phyloP scores from a whole-genome alignment of 2,329 filamentous ascomycete species.

The Penicillium hordei region DNA sequence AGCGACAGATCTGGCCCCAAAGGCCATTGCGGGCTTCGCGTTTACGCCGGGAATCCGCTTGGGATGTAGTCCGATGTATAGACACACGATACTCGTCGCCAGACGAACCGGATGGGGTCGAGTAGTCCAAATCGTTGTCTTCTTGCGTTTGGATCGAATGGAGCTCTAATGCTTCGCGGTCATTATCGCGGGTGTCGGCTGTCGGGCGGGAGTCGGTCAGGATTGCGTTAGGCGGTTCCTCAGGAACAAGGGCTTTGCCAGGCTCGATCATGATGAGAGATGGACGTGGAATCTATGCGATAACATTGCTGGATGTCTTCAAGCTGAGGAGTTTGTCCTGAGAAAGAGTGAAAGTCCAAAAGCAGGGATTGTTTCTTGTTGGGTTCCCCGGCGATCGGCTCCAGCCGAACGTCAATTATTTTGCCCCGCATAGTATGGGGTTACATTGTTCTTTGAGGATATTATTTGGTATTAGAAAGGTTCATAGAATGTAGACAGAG shows the following conservation, averaged over 20 bases:
- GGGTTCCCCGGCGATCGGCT: conserved; percentile 16
- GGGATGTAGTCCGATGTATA: conserved; percentile 26
- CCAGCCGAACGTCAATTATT: conserved; percentile 9
- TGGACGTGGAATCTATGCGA: too few relatives aligned
- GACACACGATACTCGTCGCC: conserved; percentile 33
- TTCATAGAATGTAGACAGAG: neutral
- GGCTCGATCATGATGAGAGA: conserved; percentile 10
- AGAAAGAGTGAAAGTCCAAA: neutral
- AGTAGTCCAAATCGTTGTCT: conserved; percentile 25
- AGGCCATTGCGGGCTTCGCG: conserved; percentile 47
- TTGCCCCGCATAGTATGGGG: conserved; percentile 2
- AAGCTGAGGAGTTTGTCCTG: neutral
- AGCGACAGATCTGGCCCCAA: conserved; percentile 69
- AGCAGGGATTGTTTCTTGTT: conserved; percentile 2
- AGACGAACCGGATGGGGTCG: conserved; percentile 34
- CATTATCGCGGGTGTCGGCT: conserved; percentile 3
- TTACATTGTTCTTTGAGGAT: neutral
- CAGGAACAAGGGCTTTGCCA: neutral
- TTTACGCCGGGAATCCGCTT: conserved; percentile 13
- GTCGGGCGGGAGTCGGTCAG: conserved; percentile 13
- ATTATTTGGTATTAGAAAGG: neutral
- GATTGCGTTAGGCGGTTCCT: conserved; percentile 7
- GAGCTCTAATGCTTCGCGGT: conserved; percentile 31
- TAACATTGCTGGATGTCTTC: neutral
- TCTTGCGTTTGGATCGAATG: conserved; percentile 33